A percentile compares a stretch with the other conserved stretches of the same genome.
Conservation (phyloP, 202 grass and related monocot species). For the Brachypodium distachyon region DNA sequence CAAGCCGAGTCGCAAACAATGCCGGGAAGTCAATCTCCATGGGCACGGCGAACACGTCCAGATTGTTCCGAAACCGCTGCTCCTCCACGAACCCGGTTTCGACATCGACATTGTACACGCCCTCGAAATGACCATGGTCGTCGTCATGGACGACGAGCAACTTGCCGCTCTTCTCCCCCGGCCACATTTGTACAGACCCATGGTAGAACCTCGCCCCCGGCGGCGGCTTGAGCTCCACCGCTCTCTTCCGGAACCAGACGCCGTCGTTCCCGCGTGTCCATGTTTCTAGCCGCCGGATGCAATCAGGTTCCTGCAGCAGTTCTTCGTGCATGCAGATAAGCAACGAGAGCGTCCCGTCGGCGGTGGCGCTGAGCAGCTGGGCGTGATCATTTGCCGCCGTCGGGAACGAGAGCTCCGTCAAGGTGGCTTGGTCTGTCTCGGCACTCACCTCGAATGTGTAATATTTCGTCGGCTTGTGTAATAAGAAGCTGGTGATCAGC, state of each 20-base stretch:
- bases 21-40: not conserved
- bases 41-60: not conserved
- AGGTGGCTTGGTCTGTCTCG: not conserved
- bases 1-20: not conserved
- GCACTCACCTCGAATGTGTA: not conserved
- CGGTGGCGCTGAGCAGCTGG: not conserved
- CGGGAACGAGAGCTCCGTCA: not conserved
- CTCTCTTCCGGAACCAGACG: no score
- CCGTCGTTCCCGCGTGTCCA: not conserved
- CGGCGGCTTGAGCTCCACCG: not conserved
- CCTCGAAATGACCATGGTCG: not conserved
- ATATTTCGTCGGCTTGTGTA: not conserved
- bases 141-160: not conserved
- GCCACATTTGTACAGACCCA: not conserved
- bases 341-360: not conserved
- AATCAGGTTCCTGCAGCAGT: no score
- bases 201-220: no score
- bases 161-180: not conserved
- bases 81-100: not conserved
- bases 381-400: fast-evolving
- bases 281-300: not conserved
- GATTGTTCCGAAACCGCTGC: not conserved
- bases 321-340: not conserved
- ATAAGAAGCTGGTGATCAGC: not conserved
- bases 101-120: not conserved